Evolutionary conservation across 2,329 filamentous ascomycete species (phyloP).

Genomic region (Exserohilum rostratum): DNA sequence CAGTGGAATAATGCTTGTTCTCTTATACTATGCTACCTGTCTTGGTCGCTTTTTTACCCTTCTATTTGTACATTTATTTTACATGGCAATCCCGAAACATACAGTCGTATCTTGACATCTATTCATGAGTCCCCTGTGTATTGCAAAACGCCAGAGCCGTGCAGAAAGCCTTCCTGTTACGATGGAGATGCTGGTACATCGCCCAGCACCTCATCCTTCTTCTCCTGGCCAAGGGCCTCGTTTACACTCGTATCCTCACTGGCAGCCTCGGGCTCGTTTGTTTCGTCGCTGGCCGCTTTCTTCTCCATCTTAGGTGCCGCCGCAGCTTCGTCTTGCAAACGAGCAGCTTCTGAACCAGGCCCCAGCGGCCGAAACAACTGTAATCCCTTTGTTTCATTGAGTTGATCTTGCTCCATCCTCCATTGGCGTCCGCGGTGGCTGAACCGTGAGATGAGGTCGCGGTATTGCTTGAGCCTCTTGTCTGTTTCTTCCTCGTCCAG

Average conservation of each 20-base stretch:
- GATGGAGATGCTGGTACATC: constrained; percentile 9
- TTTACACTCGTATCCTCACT: constrained; percentile 1
- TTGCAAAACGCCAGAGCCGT: neutral
- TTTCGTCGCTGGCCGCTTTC: neutral
- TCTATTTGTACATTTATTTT: constrained; percentile 1
- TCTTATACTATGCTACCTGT: neutral
- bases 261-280: neutral
- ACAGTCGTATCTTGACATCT: neutral
- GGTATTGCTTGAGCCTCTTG: constrained; percentile 51
- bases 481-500: constrained; percentile 52
- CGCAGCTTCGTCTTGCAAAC: neutral
- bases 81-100: neutral
- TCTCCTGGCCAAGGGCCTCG: constrained; percentile 3
- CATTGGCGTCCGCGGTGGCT: constrained; percentile 64
- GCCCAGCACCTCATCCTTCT: constrained; percentile 7
- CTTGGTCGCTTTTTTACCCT: neutral
- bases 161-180: neutral
- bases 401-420: constrained; percentile 61
- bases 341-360: constrained; percentile 29
- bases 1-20: neutral
- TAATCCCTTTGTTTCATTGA: constrained; percentile 55
- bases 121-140: neutral
- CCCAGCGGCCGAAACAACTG: constrained; percentile 43
- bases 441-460: constrained; percentile 51
- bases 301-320: neutral